Base-by-base conservation (phyloP, 306 rosid species). In the Urtica urens region DNA sequence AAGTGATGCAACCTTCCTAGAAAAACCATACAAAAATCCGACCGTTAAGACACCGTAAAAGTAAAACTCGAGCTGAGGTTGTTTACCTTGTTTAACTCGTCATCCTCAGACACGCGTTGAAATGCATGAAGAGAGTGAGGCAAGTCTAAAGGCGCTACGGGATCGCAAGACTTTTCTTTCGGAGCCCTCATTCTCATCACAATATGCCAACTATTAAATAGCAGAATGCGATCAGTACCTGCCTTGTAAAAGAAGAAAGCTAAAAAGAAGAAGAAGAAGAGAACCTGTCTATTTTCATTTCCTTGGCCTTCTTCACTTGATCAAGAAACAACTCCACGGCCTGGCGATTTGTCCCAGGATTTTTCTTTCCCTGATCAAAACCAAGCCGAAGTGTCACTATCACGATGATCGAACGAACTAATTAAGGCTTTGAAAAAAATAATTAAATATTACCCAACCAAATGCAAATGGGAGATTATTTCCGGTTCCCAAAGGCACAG, bases 381-480 rank as follows among this genome's bases (percentile, higher is more conserved):
- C 4, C 40, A 69, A 57, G 56, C 38, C 39, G 19, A 10, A 23
- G 34, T 24, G 24, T 53, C 47, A 54, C 24, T 25, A 8, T 40
- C 26, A 12, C 43, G 33, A 19, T 11, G 19, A 31, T 45, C 40
- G n/a, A n/a, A 14, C 15, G 51, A 26, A 41, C 48, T 23, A 50
- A 35, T 14, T 23, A n/a, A 58, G 5, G 42, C 11, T 35, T n/a
- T n/a, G n/a, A n/a, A n/a, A n/a, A n/a, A n/a, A n/a, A n/a, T n/a
- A n/a, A n/a, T n/a, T n/a, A n/a, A 21, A 9, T 11, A 81, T 28
- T 81, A 84, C 97, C 97, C 97, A 90, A 46, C 95, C 97, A 74
- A 90, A 90, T 57, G 97, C 86, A 74, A 90, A 84, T 25, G 97
- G 95, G 55, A 90, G 92, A 81, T 90, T 90, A 62, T 90, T 90